Conservation (phyloP, 805 yeast genomes). For the Candida awuae region DNA sequence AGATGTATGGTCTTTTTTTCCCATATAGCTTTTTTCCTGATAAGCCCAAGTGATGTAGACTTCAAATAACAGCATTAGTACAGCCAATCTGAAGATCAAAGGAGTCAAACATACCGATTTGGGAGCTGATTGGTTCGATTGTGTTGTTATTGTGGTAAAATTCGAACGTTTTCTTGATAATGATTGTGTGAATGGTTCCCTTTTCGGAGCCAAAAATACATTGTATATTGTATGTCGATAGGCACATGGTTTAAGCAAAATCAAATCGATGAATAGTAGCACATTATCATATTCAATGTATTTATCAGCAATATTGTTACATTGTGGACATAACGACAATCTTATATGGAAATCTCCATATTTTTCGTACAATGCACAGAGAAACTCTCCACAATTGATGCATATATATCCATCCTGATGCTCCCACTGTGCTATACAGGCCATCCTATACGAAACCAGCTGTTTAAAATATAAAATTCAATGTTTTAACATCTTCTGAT, state of each 20-base stretch:
- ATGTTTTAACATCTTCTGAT: no score
- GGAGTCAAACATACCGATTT: conserved; percentile 2
- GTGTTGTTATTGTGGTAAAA: not conserved
- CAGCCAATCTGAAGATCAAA: conserved; percentile 37
- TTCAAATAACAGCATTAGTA: conserved; percentile 70
- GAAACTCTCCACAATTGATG: conserved; percentile 72
- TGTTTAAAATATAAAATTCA: not conserved
- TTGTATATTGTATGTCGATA: conserved; percentile 83
- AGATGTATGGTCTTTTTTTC: conserved; percentile 18
- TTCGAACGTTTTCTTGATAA: conserved; percentile 1
- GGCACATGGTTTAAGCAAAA: conserved; percentile 80
- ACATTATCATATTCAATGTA: conserved; percentile 88
- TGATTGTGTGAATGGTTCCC: not conserved
- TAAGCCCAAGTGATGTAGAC: conserved; percentile 90
- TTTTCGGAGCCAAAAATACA: conserved; percentile 26
- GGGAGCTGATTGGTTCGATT: not conserved
- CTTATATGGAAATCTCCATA: conserved; percentile 75
- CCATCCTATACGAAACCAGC: not conserved
- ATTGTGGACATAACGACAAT: conserved; percentile 64
- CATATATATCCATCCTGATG: conserved; percentile 37
- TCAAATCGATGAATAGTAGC: conserved; percentile 70
- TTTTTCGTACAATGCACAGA: conserved; percentile 55
- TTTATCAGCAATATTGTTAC: conserved; percentile 74
- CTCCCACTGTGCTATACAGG: not conserved
- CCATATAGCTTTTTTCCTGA: conserved; percentile 52